Evolutionary conservation across 371 early-diverging fungal genomes (phyloP), one percentile per base, ranked within the genome.

Genomic region (Mucor lusitanicus): DNA sequence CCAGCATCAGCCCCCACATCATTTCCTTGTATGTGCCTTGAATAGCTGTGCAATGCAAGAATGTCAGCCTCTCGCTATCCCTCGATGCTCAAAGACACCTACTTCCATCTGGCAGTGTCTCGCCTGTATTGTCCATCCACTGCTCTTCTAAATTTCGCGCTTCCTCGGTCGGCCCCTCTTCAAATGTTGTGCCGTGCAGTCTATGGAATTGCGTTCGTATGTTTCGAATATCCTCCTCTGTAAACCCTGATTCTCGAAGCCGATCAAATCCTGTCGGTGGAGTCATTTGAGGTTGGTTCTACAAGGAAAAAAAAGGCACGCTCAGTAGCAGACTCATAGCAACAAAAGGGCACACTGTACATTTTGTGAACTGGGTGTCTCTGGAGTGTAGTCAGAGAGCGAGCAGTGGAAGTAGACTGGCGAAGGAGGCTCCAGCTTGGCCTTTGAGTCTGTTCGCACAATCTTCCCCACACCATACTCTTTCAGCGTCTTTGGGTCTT

Each of bases 51-150:
- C 27, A 61, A 44, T 8, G 12, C 2, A 3, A n/a, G n/a, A n/a
- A n/a, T n/a, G n/a, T n/a, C n/a, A n/a, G n/a, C n/a, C n/a, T n/a
- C n/a, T n/a, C n/a, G n/a, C n/a, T n/a, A n/a, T n/a, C 40, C 5
- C 17, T 17, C 17, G 33, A n/a, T 6, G n/a, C 6, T 33, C 56
- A 19, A n/a, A n/a, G 3, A 21, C 19, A 60, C 70, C 76, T 72
- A 88, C 84, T 75, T 64, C 86, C 88, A 59, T 87, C 87, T 3
- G 87, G 86, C 59, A 86, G 73, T 12, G 84, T 84, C 32, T 84
- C 84, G 15, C 78, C 80, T 3, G 85, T 80, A 68, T 85, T 85
- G 32, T 91, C 92, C 71, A 89, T 90, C 90, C 92, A 91, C 54
- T 87, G 89, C 56, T 91, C 90, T 58, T 91, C 90, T 6, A 86